Percentiles rank a stretch among this genome's conserved stretches.
phyloP scores from a whole-genome alignment of 352 stramenopile species.

The Peronospora destructor region DNA sequence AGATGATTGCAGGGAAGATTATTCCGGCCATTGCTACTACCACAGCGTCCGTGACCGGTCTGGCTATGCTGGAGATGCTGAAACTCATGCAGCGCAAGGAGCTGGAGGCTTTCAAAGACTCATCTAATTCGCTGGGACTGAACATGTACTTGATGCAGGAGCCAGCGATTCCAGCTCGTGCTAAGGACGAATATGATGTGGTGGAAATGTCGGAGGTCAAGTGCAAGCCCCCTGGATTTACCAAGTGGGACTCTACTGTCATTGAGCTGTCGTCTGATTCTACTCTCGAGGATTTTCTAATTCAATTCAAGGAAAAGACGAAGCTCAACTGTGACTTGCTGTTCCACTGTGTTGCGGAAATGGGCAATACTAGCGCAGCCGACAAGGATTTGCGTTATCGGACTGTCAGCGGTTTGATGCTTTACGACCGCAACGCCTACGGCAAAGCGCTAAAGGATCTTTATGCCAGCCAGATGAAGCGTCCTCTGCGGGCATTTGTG shows the following conservation, averaged over 20 bases:
- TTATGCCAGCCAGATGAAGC: constrained; percentile 52
- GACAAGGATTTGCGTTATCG: constrained; percentile 62
- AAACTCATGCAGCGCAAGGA: constrained; percentile 87
- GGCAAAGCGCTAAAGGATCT: constrained; percentile 64
- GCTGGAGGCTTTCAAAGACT: constrained; percentile 88
- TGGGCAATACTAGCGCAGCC: constrained; percentile 44
- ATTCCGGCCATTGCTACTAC: constrained; percentile 99
- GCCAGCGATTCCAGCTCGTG: constrained; percentile 70
- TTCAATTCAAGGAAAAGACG: constrained; percentile 58
- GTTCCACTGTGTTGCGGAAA: constrained; percentile 72
- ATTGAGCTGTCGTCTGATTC: constrained; percentile 60
- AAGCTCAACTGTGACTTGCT: constrained; percentile 77
- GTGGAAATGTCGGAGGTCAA: constrained; percentile 85
- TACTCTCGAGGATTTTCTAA: constrained; percentile 63
- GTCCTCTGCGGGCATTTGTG: constrained; percentile 56
- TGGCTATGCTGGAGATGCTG: constrained; percentile 92
- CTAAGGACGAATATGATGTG: constrained; percentile 89
- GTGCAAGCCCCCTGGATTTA: constrained; percentile 84
- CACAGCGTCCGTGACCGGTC: constrained; percentile 96
- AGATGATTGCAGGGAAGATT: constrained; percentile 99
- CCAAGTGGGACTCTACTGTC: constrained; percentile 88
- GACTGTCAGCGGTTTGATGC: constrained; percentile 72
- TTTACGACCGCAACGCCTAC: constrained; percentile 81
- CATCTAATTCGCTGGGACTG: constrained; percentile 86
- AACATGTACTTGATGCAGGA: constrained; percentile 92